These are phyloP conservation scores for Primulina tabacum DNA, from an alignment of 257 asterid genomes.

Conservation along the genomic window DNA sequence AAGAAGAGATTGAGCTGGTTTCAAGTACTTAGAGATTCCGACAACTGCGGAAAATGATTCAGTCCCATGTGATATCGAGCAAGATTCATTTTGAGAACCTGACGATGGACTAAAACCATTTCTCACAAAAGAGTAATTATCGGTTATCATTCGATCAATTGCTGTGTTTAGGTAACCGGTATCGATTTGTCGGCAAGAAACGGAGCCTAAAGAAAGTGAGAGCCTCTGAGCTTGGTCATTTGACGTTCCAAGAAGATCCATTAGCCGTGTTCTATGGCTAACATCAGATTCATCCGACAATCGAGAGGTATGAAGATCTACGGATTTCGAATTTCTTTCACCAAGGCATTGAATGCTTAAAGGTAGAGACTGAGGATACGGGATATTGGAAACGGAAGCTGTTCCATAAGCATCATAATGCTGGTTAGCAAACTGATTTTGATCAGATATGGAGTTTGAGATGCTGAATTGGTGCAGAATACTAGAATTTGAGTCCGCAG, in stretches of 20 bases:
- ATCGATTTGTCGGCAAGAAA: conserved; percentile 33
- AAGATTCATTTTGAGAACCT: conserved; percentile 31
- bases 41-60: conserved; percentile 37
- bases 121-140: conserved; percentile 23
- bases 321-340: conserved; percentile 26
- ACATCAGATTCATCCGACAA: conserved; percentile 33
- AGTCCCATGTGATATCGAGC: conserved; percentile 35
- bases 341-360: conserved; percentile 33
- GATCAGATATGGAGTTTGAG: conserved; percentile 43
- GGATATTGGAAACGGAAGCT: conserved; percentile 24
- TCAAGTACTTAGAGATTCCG: conserved; percentile 60
- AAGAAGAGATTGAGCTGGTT: conserved; percentile 63
- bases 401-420: conserved; percentile 41
- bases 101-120: conserved; percentile 13
- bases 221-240: conserved; percentile 59
- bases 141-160: conserved; percentile 19
- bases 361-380: conserved; percentile 35
- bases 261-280: conserved; percentile 45
- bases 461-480: conserved; percentile 57
- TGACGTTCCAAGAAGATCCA: conserved; percentile 67
- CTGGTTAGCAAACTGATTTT: conserved; percentile 42
- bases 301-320: conserved; percentile 35
- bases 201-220: conserved; percentile 65
- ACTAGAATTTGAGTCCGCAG: conserved; percentile 51
- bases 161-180: conserved; percentile 30